Conservation (phyloP, 2,329 filamentous ascomycete species). For the Teratosphaeriaceae sp. region DNA sequence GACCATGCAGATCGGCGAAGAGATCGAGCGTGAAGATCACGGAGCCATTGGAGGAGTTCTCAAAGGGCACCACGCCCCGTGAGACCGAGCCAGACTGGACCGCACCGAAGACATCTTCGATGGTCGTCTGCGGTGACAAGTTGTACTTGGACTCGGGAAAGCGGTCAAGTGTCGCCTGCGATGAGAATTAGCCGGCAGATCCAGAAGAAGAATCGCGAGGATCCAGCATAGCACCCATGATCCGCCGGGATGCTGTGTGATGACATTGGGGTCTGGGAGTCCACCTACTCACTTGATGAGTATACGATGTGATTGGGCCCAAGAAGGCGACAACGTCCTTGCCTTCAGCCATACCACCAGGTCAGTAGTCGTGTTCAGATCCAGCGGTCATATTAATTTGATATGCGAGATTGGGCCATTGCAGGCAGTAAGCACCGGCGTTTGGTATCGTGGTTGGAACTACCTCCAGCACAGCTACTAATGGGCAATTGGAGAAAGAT, state of each 20-base stretch:
- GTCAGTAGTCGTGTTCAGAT: not conserved
- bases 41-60: constrained; percentile 91
- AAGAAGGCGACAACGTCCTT: constrained; percentile 47
- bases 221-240: too few species aligned
- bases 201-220: not conserved
- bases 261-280: too few species aligned
- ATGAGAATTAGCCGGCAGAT: too few species aligned
- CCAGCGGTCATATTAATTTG: too few species aligned
- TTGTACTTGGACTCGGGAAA: constrained; percentile 16
- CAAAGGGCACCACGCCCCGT: constrained; percentile 84
- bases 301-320: constrained; percentile 60
- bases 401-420: too few species aligned
- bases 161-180: constrained; percentile 15
- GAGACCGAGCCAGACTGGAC: constrained; percentile 60
- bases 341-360: constrained; percentile 2
- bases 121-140: constrained; percentile 39
- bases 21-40: constrained; percentile 87
- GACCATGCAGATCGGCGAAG: constrained; percentile 64
- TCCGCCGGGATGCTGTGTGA: too few species aligned
- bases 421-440: too few species aligned
- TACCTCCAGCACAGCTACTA: too few species aligned
- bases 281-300: constrained; percentile 53
- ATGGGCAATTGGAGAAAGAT: too few species aligned
- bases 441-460: too few species aligned
- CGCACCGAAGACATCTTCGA: constrained; percentile 67